Base-by-base conservation (phyloP, 1,139 yeast species). In the Taphrina communis region DNA sequence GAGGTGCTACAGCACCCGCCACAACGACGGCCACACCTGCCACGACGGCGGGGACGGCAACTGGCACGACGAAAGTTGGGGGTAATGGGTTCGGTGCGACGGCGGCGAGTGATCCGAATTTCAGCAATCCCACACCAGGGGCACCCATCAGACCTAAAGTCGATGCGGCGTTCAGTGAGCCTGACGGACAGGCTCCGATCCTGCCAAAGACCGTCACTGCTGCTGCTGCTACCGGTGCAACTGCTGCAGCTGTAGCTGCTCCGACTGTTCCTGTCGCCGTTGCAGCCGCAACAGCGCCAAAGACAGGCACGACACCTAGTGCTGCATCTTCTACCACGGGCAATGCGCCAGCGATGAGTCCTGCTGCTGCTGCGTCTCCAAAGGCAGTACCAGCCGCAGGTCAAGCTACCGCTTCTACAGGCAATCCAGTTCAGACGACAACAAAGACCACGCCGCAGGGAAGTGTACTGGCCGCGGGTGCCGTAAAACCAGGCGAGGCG, bases 51-150 rank as follows among this genome's bases (percentile, higher is more conserved):
- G 25, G 3, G 25, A 25, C 25, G 25, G 25, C 25, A 25, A 36
- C 44, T 1, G n/a, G 44, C 44, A 36, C 17, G 17, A 38, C 42
- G 6, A 53, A 53, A 17, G 60, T 1, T 4, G 42, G 42, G 2
- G 58, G 53, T 11, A 11, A 11, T 11, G 53, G 11, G 12, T 50
- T 50, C 1, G 53, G 53, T 0, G 36, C 39, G 25, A 7, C 58
- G 11, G 58, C 58, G 31, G 42, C 36, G 12, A 44, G 48, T 44
- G 60, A 41, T 56, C 50, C 60, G 36, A 56, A 38, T 12, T 56
- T 56, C 50, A 56, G 60, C 9, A 25, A 19, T 56, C 60, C 60
- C 12, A 41, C 60, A 19, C 50, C 60, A 39, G 60, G 60, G 21
- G 50, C 60, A 6, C 36, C 60, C n/a, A 36, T 56, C 11, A 56